A percentile compares a stretch with the other conserved stretches of the same genome.
Conservation (phyloP, 2,329 filamentous ascomycete genomes). For the Cladosporium oxysporum region DNA sequence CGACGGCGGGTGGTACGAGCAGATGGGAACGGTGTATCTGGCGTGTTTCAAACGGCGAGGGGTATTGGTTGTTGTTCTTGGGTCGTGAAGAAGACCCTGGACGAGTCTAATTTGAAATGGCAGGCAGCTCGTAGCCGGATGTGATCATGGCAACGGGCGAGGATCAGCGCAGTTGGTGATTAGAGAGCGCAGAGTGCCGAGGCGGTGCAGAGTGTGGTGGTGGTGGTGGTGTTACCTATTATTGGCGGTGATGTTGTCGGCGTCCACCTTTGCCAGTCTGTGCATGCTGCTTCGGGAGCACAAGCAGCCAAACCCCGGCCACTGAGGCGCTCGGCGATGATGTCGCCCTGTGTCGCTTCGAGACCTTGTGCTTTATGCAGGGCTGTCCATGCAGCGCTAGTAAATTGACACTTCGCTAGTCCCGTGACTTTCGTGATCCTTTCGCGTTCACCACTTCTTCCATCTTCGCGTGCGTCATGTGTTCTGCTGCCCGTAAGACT, state of each 20-base stretch:
- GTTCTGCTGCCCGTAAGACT: background rate
- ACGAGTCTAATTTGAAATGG: conserved; percentile 8
- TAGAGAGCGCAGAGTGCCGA: background rate
- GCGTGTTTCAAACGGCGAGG: conserved; percentile 3
- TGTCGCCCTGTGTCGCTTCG: background rate
- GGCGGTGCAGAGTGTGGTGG: background rate
- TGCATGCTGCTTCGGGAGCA: background rate
- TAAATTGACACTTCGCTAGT: background rate
- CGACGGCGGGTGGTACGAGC: conserved; percentile 15
- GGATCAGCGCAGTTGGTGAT: background rate
- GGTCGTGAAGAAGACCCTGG: conserved; percentile 15
- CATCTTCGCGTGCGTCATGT: background rate
- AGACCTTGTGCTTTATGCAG: conserved; percentile 3
- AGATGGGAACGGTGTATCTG: background rate
- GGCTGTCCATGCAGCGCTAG: conserved; percentile 8
- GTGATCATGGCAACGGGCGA: conserved; percentile 3
- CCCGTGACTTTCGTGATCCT: conserved; percentile 6
- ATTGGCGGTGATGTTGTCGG: conserved; percentile 9
- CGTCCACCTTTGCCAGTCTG: conserved; percentile 4
- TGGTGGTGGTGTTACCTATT: background rate
- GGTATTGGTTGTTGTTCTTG: conserved; percentile 1
- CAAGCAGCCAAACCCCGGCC: background rate
- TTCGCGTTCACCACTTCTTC: background rate
- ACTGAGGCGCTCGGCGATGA: conserved; percentile 9
- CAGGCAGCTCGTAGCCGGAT: background rate